phyloP scores from a whole-genome alignment of 257 asterid genomes.

The Nyctanthes arbortristis region DNA sequence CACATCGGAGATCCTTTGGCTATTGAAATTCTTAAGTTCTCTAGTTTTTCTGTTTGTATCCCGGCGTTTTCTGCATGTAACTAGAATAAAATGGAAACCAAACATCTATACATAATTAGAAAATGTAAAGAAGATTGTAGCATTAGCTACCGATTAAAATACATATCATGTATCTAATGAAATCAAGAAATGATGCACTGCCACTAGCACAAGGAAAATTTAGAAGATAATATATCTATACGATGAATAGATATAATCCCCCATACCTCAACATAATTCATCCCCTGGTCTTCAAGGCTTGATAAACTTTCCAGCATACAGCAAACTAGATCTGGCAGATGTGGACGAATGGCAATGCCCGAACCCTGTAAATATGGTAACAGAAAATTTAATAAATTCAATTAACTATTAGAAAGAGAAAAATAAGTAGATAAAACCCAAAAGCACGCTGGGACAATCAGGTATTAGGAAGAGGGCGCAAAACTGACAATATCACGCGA shows the following conservation, averaged over 20 bases:
- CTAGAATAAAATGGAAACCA: slow-evolving; percentile 38
- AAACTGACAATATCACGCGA: slow-evolving; percentile 16
- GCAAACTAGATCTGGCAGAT: slow-evolving; percentile 85
- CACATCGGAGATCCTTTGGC: slow-evolving; percentile 98
- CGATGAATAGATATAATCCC: slow-evolving; percentile 18
- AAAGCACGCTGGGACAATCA: not conserved
- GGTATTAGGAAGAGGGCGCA: not conserved
- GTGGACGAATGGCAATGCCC: slow-evolving; percentile 89
- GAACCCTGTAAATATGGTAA: slow-evolving; percentile 64
- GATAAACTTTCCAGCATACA: slow-evolving; percentile 99
- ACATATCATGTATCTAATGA: slow-evolving; percentile 16
- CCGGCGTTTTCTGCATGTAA: slow-evolving; percentile 94
- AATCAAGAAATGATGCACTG: slow-evolving; percentile 7
- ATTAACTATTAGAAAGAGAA: slow-evolving; percentile 15
- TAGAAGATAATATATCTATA: not conserved
- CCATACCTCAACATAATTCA: slow-evolving; percentile 94
- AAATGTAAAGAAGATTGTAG: slow-evolving; percentile 15
- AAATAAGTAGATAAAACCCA: slow-evolving; percentile 1
- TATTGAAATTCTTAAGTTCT: slow-evolving; percentile 82
- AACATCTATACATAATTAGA: slow-evolving; percentile 17
- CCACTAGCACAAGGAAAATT: slow-evolving; percentile 5
- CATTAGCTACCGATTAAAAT: slow-evolving; percentile 17
- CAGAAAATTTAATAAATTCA: slow-evolving; percentile 9
- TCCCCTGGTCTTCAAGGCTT: slow-evolving; percentile 97
- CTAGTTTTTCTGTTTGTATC: slow-evolving; percentile 93